Conservation (phyloP, 371 early-diverging fungal genomes). For the Rhizopus arrhizus region DNA sequence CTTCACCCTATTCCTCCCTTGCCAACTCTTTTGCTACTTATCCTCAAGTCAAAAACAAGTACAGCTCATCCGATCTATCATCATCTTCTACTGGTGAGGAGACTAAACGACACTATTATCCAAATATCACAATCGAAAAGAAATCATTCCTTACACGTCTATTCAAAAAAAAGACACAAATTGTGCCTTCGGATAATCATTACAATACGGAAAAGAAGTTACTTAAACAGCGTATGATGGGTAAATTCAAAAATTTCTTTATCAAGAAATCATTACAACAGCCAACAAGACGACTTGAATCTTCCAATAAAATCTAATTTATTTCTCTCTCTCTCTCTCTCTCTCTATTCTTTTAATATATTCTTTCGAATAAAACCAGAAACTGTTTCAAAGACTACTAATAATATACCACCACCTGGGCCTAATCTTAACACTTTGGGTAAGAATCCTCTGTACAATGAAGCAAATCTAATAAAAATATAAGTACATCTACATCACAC, state of each 20-base stretch:
- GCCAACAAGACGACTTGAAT: conserved; percentile 3
- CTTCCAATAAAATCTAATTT: conserved; percentile 12
- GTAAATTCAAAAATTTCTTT: conserved; percentile 16
- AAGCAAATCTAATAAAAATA: conserved; percentile 57
- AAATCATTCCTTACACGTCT: conserved; percentile 18
- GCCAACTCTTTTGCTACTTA: neutral
- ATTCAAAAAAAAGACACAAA: conserved; percentile 24
- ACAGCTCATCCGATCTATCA: neutral
- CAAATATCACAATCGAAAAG: conserved; percentile 1
- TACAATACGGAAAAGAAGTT: conserved; percentile 8
- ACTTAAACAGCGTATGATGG: conserved; percentile 6
- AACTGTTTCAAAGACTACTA: conserved; percentile 93
- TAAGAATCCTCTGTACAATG: conserved; percentile 95
- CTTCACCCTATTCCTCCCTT: conserved; percentile 1
- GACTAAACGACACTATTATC: conserved; percentile 1
- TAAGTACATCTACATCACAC: neutral
- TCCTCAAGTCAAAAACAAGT: neutral
- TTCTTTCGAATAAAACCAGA: conserved; percentile 83
- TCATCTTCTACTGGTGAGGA: neutral
- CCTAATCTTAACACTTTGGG: conserved; percentile 97
- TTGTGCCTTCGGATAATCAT: conserved; percentile 11
- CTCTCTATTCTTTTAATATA: conserved; percentile 48
- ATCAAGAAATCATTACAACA: conserved; percentile 18
- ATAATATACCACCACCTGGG: conserved; percentile 85
- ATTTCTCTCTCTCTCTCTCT: neutral